These are phyloP conservation scores for Daldinia decipiens DNA, from an alignment of 495 filamentous ascomycete species.

Conservation along the genomic window DNA sequence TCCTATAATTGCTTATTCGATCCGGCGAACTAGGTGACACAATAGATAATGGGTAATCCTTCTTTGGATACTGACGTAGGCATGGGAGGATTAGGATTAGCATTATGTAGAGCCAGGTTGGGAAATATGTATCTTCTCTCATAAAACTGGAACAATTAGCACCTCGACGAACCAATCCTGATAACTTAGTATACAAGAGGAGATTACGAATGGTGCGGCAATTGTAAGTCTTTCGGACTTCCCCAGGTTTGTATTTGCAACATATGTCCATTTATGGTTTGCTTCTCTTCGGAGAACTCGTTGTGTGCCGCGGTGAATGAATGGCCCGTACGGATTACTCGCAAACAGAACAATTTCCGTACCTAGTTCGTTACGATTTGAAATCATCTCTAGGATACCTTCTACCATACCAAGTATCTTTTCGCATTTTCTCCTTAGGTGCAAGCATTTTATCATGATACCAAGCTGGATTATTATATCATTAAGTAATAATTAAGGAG, in stretches of 20 bases:
- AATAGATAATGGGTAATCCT: background rate
- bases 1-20: background rate
- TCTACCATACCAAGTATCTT: background rate
- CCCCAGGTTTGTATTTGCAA: background rate
- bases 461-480: background rate
- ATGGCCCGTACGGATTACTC: too few relatives aligned
- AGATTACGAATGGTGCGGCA: background rate
- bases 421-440: background rate
- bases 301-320: too few relatives aligned
- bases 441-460: background rate
- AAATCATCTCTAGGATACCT: too few relatives aligned
- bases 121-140: background rate
- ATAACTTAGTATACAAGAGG: background rate
- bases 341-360: too few relatives aligned
- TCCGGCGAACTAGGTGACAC: background rate
- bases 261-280: slow-evolving; percentile 10
- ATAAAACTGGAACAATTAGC: background rate
- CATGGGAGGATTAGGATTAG: background rate
- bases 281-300: too few relatives aligned
- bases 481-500: background rate
- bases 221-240: background rate
- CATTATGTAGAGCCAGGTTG: background rate
- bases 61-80: background rate
- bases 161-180: background rate
- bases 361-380: too few relatives aligned